These are phyloP conservation scores for Mortierella sp. DNA, from an alignment of 371 early-diverging fungal genomes.

Conservation along the genomic window DNA sequence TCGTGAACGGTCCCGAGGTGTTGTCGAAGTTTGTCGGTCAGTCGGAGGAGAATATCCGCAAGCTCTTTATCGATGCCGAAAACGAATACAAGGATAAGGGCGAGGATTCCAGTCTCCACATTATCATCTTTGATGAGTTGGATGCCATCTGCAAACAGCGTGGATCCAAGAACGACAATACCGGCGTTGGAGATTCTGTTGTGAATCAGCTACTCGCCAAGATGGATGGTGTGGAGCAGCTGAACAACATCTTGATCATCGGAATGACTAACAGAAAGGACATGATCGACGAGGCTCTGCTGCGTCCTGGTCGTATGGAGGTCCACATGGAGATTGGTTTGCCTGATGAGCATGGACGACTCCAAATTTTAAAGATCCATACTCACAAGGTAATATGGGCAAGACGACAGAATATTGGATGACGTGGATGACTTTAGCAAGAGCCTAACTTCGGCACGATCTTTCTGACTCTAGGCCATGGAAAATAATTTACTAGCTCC, in stretches of 20 bases:
- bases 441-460: not conserved
- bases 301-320: conserved; percentile 97
- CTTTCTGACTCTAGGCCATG: conserved; percentile 73
- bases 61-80: conserved; percentile 98
- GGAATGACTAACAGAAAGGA: conserved; percentile 99
- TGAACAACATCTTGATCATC: conserved; percentile 97
- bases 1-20: conserved; percentile 99
- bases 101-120: conserved; percentile 95
- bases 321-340: conserved; percentile 97
- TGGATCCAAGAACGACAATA: conserved; percentile 92
- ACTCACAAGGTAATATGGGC: conserved; percentile 72
- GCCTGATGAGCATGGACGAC: conserved; percentile 93
- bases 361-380: conserved; percentile 96
- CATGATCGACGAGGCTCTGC: conserved; percentile 97
- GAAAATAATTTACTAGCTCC: conserved; percentile 86
- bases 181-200: conserved; percentile 98
- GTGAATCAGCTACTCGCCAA: conserved; percentile 99
- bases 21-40: conserved; percentile 99
- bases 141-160: conserved; percentile 99
- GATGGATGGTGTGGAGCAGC: conserved; percentile 99
- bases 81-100: conserved; percentile 95
- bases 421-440: too few relatives aligned
- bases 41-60: conserved; percentile 99
- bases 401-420: too few relatives aligned
- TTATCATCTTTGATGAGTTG: conserved; percentile 99